Percentiles rank a stretch among this genome's conserved stretches.
These are phyloP conservation scores for Schwanniomyces polymorphus DNA, from an alignment of 805 yeast genomes.

Conservation along the genomic window DNA sequence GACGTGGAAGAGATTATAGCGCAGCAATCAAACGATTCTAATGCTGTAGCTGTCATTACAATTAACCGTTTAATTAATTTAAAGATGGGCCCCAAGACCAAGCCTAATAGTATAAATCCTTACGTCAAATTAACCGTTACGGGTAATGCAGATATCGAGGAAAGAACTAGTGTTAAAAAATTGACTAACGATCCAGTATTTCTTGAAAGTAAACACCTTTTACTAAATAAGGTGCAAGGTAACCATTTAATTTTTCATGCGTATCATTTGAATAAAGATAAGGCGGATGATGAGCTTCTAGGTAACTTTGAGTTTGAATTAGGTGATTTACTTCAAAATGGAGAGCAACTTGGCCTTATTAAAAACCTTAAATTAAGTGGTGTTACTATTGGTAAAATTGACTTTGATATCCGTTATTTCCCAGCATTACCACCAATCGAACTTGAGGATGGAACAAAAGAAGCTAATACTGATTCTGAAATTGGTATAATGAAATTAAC, in stretches of 20 bases:
- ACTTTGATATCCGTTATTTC: conserved; percentile 55
- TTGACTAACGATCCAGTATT: conserved; percentile 58
- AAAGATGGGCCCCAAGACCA: conserved; percentile 41
- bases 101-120: conserved; percentile 50
- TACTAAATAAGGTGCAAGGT: conserved; percentile 57
- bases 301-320: conserved; percentile 54
- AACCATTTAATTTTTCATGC: conserved; percentile 53
- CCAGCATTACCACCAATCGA: conserved; percentile 46
- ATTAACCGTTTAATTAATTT: conserved; percentile 52
- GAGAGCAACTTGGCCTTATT: conserved; percentile 40
- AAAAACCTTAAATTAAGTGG: conserved; percentile 50
- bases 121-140: conserved; percentile 46
- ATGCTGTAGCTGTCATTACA: conserved; percentile 68
- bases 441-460: conserved; percentile 51
- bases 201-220: conserved; percentile 63
- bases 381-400: conserved; percentile 56
- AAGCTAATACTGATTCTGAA: conserved; percentile 57
- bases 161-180: conserved; percentile 59
- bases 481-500: conserved; percentile 70
- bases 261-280: conserved; percentile 51
- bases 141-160: conserved; percentile 42
- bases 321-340: conserved; percentile 59
- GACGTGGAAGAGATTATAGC: conserved; percentile 73
- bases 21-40: conserved; percentile 62
- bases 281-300: conserved; percentile 53